Evolutionary conservation across 331 rosid species (phyloP).

Genomic region (Pyrus hybrid): DNA sequence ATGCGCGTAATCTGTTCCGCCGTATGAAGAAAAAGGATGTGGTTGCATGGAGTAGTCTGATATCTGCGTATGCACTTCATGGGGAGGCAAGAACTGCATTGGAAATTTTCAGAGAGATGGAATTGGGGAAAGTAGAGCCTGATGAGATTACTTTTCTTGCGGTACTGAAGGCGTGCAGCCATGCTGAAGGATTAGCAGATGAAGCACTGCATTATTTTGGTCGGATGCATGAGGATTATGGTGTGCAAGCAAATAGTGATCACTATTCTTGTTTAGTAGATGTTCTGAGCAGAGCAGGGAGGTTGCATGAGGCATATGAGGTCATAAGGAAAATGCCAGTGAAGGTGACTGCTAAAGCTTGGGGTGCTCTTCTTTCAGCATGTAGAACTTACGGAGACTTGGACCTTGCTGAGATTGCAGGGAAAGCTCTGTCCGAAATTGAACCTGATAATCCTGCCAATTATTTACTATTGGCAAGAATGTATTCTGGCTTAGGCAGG

Average conservation of each 20-base stretch:
- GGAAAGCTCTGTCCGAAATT: slow-evolving; percentile 42
- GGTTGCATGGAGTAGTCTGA: slow-evolving; percentile 62
- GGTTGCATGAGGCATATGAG: slow-evolving; percentile 54
- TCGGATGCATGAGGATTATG: slow-evolving; percentile 36
- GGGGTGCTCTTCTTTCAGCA: slow-evolving; percentile 72
- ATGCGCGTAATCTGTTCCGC: slow-evolving; percentile 27
- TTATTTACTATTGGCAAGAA: slow-evolving; percentile 48
- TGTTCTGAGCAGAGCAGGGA: slow-evolving; percentile 63
- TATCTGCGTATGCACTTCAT: slow-evolving; percentile 57
- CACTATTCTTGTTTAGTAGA: slow-evolving; percentile 75
- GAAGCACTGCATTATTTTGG: slow-evolving; percentile 46
- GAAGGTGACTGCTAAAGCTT: slow-evolving; percentile 56
- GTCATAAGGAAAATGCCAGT: slow-evolving; percentile 55
- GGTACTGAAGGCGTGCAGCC: slow-evolving; percentile 65
- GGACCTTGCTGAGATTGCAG: slow-evolving; percentile 56
- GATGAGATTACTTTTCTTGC: slow-evolving; percentile 58
- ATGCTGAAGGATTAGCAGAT: slow-evolving; percentile 49
- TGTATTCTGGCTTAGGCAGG: slow-evolving; percentile 57
- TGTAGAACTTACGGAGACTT: slow-evolving; percentile 53
- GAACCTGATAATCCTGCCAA: slow-evolving; percentile 70
- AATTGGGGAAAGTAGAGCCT: slow-evolving; percentile 36
- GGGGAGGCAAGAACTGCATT: slow-evolving; percentile 55
- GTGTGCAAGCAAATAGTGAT: slow-evolving; percentile 46
- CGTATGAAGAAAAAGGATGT: slow-evolving; percentile 42
- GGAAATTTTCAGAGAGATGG: slow-evolving; percentile 40